phyloP scores from a whole-genome alignment of 225 moss, liverwort and hornwort genomes.

The Lunularia cruciata region DNA sequence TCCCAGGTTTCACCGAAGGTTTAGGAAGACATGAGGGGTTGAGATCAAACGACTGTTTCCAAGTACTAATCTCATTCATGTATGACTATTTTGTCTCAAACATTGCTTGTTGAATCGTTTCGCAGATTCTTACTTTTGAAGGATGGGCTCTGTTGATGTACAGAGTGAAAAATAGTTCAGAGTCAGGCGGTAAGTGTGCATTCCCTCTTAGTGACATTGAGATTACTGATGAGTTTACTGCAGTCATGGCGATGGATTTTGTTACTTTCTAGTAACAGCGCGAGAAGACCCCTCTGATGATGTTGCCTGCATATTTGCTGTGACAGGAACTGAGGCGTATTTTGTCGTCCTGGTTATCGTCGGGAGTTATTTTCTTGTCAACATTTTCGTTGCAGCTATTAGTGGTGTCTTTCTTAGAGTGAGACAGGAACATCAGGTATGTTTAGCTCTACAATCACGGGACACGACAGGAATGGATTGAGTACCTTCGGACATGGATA shows the following conservation, averaged over 20 bases:
- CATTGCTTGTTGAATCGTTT: background rate
- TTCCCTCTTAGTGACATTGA: background rate
- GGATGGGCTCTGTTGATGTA: slow-evolving; percentile 83
- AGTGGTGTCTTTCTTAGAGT: slow-evolving; percentile 86
- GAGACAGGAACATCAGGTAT: slow-evolving; percentile 88
- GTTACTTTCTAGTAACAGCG: background rate
- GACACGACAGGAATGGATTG: no score
- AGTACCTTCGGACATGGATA: no score
- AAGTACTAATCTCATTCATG: no score
- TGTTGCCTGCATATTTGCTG: background rate
- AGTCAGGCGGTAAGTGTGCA: slow-evolving; percentile 21
- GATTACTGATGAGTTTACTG: background rate
- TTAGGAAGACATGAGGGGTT: no score
- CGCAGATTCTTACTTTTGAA: slow-evolving; percentile 72
- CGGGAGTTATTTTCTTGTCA: slow-evolving; percentile 82
- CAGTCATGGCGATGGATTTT: background rate
- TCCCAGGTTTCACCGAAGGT: no score
- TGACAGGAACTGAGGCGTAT: slow-evolving; percentile 52
- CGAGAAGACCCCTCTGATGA: background rate
- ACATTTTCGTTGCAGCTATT: slow-evolving; percentile 79
- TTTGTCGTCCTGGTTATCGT: slow-evolving; percentile 54
- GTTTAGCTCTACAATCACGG: no score
- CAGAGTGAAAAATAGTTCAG: slow-evolving; percentile 16
- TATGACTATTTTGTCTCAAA: no score
- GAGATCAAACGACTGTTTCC: no score